Evolutionary conservation across 495 filamentous ascomycete species (phyloP), one percentile per base, ranked within the genome.

Genomic region (Cercophora sp.): DNA sequence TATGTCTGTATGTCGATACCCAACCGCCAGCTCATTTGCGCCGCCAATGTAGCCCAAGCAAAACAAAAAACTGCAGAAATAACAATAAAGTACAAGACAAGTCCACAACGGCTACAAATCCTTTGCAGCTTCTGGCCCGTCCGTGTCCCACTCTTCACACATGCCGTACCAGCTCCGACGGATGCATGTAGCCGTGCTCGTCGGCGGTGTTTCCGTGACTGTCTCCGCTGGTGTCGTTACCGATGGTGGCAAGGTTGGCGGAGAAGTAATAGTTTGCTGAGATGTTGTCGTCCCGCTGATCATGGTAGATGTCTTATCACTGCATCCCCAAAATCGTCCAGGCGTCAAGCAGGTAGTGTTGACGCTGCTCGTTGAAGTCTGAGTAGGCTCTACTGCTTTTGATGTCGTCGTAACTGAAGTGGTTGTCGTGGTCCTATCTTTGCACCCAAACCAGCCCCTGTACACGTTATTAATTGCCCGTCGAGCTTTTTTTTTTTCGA

Each of bases 391-490:
- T 0, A 23, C n/a, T 23, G 24, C 32, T 4, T 52, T 60, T 6
- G 63, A 27, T 9, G 54, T 60, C 3, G 58, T 61, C 8, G 59
- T 61, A 25, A 59, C 58, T 8, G 70, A 73, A 6, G 71, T 74
- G 16, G 66, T 72, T 59, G 54, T 57, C 2, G 62, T 63, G 5
- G 62, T 61, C 41, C 57, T 66, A 55, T 84, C 79, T 25, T 79
- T 78, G 59, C 82, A 85, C 26, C 82, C 83, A 66, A 84, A 89
- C 86, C 85, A 88, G 34, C 86, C 86, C 34, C 60, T 67, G 35
- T 2, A 20, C 9, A 11, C 10, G 22, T 31, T 74, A 73, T 58
- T 13, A n/a, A 16, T 32, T 34, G n/a, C 18, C n/a, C n/a, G n/a
- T n/a, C n/a, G n/a, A n/a, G n/a, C n/a, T n/a, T n/a, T n/a, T n/a